Percentiles rank a stretch among this genome's conserved stretches.
These are phyloP conservation scores for Fusarium virguliforme DNA, from an alignment of 2,329 filamentous ascomycete genomes.

Conservation along the genomic window DNA sequence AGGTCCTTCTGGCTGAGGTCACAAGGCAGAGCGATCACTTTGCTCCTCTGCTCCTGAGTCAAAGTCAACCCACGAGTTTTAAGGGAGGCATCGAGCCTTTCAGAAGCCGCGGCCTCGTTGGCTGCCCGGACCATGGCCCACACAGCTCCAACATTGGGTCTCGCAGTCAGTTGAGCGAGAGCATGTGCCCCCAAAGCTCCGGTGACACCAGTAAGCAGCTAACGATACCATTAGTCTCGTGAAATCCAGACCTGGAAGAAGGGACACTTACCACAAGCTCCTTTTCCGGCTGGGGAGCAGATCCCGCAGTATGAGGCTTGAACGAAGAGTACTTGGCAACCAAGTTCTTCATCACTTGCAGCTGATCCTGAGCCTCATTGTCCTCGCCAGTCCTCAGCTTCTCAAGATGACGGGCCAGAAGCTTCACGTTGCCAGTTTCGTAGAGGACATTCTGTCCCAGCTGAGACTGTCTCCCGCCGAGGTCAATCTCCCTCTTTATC, in stretches of 20 bases:
- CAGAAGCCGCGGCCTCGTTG: slow-evolving; percentile 13
- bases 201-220: slow-evolving; percentile 73
- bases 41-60: slow-evolving; percentile 43
- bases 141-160: slow-evolving; percentile 69
- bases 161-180: slow-evolving; percentile 70
- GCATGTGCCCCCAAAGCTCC: slow-evolving; percentile 74
- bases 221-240: neutral
- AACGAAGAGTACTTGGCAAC: slow-evolving; percentile 60
- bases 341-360: slow-evolving; percentile 54
- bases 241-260: too few species aligned
- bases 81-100: slow-evolving; percentile 36
- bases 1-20: slow-evolving; percentile 42
- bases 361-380: slow-evolving; percentile 43
- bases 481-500: slow-evolving; percentile 67
- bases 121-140: slow-evolving; percentile 54
- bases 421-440: slow-evolving; percentile 60
- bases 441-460: slow-evolving; percentile 73
- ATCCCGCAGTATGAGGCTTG: slow-evolving; percentile 43
- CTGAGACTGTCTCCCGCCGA: slow-evolving; percentile 58
- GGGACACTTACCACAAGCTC: slow-evolving; percentile 53
- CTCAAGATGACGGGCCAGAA: slow-evolving; percentile 44
- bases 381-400: slow-evolving; percentile 43
- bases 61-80: slow-evolving; percentile 29
- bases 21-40: slow-evolving; percentile 41
- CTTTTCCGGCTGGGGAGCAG: slow-evolving; percentile 45